A percentile compares a stretch with the other conserved stretches of the same genome.
phyloP scores from a whole-genome alignment of 805 yeast species.

The Nakazawaea wyomingensis region DNA sequence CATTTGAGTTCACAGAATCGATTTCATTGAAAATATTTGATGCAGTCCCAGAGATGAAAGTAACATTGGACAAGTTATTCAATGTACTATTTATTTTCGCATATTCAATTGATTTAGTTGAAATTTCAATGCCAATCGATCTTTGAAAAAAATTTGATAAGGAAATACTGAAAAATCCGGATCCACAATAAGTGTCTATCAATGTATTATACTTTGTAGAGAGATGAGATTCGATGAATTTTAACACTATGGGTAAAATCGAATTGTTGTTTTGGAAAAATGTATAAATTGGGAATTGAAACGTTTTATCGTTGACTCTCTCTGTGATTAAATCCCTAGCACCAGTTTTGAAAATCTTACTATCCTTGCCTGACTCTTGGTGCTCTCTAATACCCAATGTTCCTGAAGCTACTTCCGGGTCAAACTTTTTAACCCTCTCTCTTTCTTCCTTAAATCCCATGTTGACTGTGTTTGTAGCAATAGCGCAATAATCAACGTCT shows the following conservation, averaged over 20 bases:
- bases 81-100: slow-evolving; percentile 35
- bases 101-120: slow-evolving; percentile 27
- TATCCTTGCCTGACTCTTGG: slow-evolving; percentile 26
- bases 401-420: slow-evolving; percentile 8
- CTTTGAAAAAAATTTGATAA: slow-evolving; percentile 25
- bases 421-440: slow-evolving; percentile 6
- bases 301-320: slow-evolving; percentile 29
- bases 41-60: slow-evolving; percentile 34
- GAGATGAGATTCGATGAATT: slow-evolving; percentile 22
- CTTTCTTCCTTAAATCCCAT: slow-evolving; percentile 16
- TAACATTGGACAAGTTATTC: slow-evolving; percentile 25
- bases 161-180: slow-evolving; percentile 39
- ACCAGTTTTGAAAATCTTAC: slow-evolving; percentile 24
- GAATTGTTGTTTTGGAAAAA: slow-evolving; percentile 37
- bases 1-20: slow-evolving; percentile 25
- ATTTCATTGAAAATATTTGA: slow-evolving; percentile 31
- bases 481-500: slow-evolving; percentile 33
- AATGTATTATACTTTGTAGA: slow-evolving; percentile 23
- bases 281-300: slow-evolving; percentile 33
- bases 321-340: slow-evolving; percentile 29
- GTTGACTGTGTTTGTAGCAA: slow-evolving; percentile 31
- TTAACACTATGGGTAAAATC: slow-evolving; percentile 31
- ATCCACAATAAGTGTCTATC: slow-evolving; percentile 41
- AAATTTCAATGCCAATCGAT: slow-evolving; percentile 37
- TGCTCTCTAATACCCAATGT: slow-evolving; percentile 31